Evolutionary conservation across 345 rosid species (phyloP).

Genomic region (Leavenworthia alabamica): DNA sequence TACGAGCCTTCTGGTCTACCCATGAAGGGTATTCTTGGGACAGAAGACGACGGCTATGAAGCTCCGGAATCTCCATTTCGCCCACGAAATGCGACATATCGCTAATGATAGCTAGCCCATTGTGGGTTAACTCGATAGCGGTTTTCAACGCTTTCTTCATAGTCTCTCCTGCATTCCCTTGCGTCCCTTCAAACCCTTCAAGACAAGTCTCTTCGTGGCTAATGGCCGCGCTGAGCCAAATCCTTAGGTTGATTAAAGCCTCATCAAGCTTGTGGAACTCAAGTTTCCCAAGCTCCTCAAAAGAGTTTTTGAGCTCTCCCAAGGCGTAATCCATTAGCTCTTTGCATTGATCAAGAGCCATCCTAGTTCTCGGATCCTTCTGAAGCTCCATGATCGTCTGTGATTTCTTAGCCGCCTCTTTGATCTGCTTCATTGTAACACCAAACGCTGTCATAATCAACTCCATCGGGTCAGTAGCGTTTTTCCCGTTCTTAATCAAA

Average conservation of each 20-base stretch:
- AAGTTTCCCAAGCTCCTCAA: slow-evolving; percentile 34
- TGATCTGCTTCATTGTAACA: slow-evolving; percentile 38
- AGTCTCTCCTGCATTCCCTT: slow-evolving; percentile 43
- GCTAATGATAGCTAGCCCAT: slow-evolving; percentile 59
- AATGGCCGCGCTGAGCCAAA: slow-evolving; percentile 77
- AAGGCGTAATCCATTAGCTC: slow-evolving; percentile 58
- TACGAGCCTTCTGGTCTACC: slow-evolving; percentile 32
- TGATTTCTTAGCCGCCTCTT: slow-evolving; percentile 46
- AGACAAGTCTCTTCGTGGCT: slow-evolving; percentile 77
- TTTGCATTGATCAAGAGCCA: slow-evolving; percentile 56
- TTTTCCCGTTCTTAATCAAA: slow-evolving; percentile 33
- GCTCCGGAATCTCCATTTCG: slow-evolving; percentile 9
- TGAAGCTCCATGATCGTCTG: slow-evolving; percentile 37
- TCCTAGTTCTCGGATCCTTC: slow-evolving; percentile 47
- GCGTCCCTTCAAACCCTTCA: slow-evolving; percentile 56
- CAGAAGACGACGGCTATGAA: slow-evolving; percentile 28
- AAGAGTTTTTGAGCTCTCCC: slow-evolving; percentile 43
- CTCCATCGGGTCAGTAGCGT: slow-evolving; percentile 55
- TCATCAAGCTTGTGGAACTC: slow-evolving; percentile 37
- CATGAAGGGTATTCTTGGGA: slow-evolving; percentile 30
- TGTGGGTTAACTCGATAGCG: slow-evolving; percentile 47
- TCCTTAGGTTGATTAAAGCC: slow-evolving; percentile 41
- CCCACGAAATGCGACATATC: slow-evolving; percentile 38
- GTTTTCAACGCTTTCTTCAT: slow-evolving; percentile 53
- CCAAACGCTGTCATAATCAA: slow-evolving; percentile 46